Evolutionary conservation across 2,329 filamentous ascomycete species (phyloP), one percentile per base, ranked within the genome.

Genomic region (Davidsoniella eucalypti): DNA sequence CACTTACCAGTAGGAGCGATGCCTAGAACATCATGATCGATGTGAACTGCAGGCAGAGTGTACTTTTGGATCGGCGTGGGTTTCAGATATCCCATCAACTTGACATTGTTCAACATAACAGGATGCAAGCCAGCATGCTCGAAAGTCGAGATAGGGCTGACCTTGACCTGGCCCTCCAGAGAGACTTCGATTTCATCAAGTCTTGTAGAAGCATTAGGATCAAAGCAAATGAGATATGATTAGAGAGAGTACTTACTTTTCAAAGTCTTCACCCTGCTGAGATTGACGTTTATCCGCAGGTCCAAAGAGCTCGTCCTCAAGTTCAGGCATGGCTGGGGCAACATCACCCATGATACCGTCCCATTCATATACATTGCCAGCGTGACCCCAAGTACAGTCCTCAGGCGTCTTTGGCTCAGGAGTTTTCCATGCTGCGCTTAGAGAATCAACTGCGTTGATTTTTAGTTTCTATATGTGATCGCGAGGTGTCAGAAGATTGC

Each of bases 61-160:
- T 85, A 95, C 17, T 78, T 76, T 61, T 98, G 92, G 37, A 98
- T 92, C 0, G 88, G 85, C 0, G 92, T 96, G 0, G 88, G 87
- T 1, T 66, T 60, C 0, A 67, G 62, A 60, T 94, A 96, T 1
- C 78, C 74, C 54, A 78, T 80, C 2, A 88, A 70, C 54, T 76
- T 61, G 39, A 95, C 73, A 56, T 96, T 98, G 55, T 81, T 71
- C 1, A 82, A 61, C 73, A 96, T 83, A 25, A 79, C 73, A 0
- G 92, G 92, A 58, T 98, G 92, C 12, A 98, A 70, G 2, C 85
- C 87, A 18, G 86, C 85, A 52, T 84, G 72, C 1, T 80, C 69
- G 62, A 94, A 96, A 0, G 58, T 60, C 61, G 71, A 62, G 49
- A 75, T 67, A 1, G 72, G 73, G 0, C 64, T 50, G 44, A 80